These are phyloP conservation scores for Wallacemonas sp. DNA, from an alignment of 208 protist species.

Conservation along the genomic window DNA sequence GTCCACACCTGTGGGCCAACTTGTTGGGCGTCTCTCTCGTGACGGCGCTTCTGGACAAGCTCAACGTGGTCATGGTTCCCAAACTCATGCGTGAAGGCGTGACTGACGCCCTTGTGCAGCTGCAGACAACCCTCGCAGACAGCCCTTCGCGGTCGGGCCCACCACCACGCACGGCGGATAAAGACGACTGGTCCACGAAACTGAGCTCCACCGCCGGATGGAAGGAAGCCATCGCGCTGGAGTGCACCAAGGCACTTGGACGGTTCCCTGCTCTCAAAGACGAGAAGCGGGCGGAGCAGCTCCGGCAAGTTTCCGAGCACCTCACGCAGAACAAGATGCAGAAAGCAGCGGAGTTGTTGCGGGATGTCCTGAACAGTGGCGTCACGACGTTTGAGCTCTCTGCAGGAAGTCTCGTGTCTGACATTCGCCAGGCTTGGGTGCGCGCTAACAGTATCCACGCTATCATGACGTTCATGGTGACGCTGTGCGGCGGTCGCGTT, in stretches of 20 bases:
- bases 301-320: slow-evolving; percentile 38
- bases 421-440: slow-evolving; percentile 23
- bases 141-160: background rate
- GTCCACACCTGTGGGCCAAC: slow-evolving; percentile 37
- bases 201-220: background rate
- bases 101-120: slow-evolving; percentile 42
- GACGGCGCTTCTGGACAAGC: slow-evolving; percentile 64
- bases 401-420: slow-evolving; percentile 51
- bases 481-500: slow-evolving; percentile 20
- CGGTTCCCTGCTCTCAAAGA: slow-evolving; percentile 39
- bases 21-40: slow-evolving; percentile 60
- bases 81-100: slow-evolving; percentile 89
- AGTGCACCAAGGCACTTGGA: background rate
- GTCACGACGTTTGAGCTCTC: slow-evolving; percentile 70
- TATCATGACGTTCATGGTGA: slow-evolving; percentile 28
- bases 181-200: background rate
- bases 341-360: slow-evolving; percentile 39
- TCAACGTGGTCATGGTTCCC: slow-evolving; percentile 48
- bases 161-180: background rate
- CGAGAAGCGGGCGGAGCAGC: slow-evolving; percentile 29
- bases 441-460: slow-evolving; percentile 28
- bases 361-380: slow-evolving; percentile 39
- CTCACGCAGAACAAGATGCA: slow-evolving; percentile 42
- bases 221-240: background rate
- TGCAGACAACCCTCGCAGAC: slow-evolving; percentile 17